These are phyloP conservation scores for Stevia rebaudiana DNA, from an alignment of 140 eudicot species.

Conservation along the genomic window DNA sequence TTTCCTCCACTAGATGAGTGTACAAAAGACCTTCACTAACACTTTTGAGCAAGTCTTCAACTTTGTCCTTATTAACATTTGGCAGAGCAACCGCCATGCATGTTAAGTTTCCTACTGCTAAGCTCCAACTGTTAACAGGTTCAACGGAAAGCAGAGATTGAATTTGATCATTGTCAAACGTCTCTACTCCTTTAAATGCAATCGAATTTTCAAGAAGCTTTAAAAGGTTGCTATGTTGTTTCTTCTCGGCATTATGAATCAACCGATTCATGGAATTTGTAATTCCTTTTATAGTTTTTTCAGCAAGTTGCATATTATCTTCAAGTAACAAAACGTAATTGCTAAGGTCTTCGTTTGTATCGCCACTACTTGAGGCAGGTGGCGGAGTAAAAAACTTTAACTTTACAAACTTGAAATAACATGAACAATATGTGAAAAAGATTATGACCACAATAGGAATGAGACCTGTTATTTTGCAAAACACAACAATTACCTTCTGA, in stretches of 20 bases:
- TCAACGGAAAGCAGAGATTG: neutral
- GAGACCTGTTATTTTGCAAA: slow-evolving; percentile 19
- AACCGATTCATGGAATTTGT: slow-evolving; percentile 10
- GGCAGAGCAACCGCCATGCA: slow-evolving; percentile 25
- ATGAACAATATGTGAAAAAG: neutral
- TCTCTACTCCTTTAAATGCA: slow-evolving; percentile 26
- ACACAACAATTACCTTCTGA: slow-evolving; percentile 1
- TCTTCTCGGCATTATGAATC: slow-evolving; percentile 11
- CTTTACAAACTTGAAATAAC: neutral
- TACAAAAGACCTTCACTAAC: slow-evolving; percentile 24
- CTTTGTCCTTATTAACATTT: neutral
- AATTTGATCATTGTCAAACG: slow-evolving; percentile 17
- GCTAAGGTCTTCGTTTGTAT: slow-evolving; percentile 1
- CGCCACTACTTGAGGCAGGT: neutral
- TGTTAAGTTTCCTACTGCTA: slow-evolving; percentile 21
- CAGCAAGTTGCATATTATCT: slow-evolving; percentile 25
- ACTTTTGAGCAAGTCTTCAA: slow-evolving; percentile 7
- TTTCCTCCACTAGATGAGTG: slow-evolving; percentile 16
- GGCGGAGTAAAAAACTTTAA: neutral
- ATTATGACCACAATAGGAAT: neutral
- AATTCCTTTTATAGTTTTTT: slow-evolving; percentile 11
- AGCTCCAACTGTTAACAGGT: slow-evolving; percentile 29
- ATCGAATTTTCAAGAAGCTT: slow-evolving; percentile 17
- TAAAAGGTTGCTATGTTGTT: slow-evolving; percentile 7
- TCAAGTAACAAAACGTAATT: slow-evolving; percentile 17